These are phyloP conservation scores for Fagopyrum tataricum DNA, from an alignment of 148 eudicot genomes.

Conservation along the genomic window DNA sequence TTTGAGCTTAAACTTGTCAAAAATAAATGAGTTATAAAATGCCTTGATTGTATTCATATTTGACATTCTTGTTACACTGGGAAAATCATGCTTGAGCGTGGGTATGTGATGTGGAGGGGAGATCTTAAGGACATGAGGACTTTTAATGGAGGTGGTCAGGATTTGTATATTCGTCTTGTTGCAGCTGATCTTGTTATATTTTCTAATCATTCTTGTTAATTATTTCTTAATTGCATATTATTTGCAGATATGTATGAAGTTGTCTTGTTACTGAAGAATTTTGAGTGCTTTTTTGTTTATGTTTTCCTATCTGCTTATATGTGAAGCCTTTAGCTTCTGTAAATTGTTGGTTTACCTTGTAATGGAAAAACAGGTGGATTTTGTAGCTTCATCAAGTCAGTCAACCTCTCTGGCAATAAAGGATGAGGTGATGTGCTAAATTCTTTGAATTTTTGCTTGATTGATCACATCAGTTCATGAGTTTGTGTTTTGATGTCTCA, in stretches of 20 bases:
- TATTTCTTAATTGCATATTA: too few species aligned
- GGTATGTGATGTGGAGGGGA: constrained; percentile 41
- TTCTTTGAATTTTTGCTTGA: neutral
- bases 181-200: constrained; percentile 34
- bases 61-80: too few species aligned
- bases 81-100: too few species aligned
- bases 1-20: neutral
- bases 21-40: neutral
- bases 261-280: neutral
- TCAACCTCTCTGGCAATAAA: constrained; percentile 18
- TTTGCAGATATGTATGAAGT: too few species aligned
- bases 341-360: neutral
- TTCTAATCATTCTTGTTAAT: neutral
- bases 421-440: constrained; percentile 19
- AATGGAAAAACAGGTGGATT: constrained; percentile 23
- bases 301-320: neutral
- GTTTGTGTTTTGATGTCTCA: constrained; percentile 2
- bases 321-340: neutral
- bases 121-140: constrained; percentile 41
- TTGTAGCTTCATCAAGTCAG: constrained; percentile 26
- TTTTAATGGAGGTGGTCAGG: constrained; percentile 41
- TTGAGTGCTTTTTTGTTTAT: neutral
- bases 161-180: constrained; percentile 32
- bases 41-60: neutral
- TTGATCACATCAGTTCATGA: neutral